These are phyloP conservation scores for Hypoxylon cercidicola DNA, from an alignment of 495 filamentous ascomycete genomes.

Conservation along the genomic window DNA sequence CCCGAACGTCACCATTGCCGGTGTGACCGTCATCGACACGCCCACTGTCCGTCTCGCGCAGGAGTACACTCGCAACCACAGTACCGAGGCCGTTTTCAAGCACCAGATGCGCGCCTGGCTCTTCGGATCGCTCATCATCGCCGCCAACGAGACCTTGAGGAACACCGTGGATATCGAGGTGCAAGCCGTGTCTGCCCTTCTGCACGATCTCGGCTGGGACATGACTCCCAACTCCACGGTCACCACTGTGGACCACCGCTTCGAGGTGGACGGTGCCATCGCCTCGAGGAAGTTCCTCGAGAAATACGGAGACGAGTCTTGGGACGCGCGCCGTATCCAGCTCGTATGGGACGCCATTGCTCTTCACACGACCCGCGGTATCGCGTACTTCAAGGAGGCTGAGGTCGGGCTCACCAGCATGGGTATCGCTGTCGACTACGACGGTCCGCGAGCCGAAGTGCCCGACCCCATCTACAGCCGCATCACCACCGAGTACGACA, in stretches of 20 bases:
- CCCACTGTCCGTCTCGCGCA: conserved; percentile 52
- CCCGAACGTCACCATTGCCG: conserved; percentile 38
- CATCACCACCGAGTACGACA: conserved; percentile 46
- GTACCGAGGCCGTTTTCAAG: conserved; percentile 51
- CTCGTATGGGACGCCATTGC: conserved; percentile 57
- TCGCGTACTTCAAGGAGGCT: conserved; percentile 53
- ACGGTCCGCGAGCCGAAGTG: conserved; percentile 42
- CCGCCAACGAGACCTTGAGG: conserved; percentile 48
- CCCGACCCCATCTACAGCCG: conserved; percentile 47
- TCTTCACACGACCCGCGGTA: conserved; percentile 51
- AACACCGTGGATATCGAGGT: conserved; percentile 55
- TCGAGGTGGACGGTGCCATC: conserved; percentile 59
- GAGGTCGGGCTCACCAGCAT: conserved; percentile 47
- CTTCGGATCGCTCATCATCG: conserved; percentile 51
- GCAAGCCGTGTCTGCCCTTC: conserved; percentile 58
- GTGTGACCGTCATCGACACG: conserved; percentile 54
- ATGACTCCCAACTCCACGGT: conserved; percentile 40
- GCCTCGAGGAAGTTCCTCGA: conserved; percentile 50
- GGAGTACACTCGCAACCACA: conserved; percentile 51
- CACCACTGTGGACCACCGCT: conserved; percentile 48
- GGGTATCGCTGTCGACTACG: conserved; percentile 58
- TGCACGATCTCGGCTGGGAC: conserved; percentile 68
- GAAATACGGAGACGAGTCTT: conserved; percentile 41
- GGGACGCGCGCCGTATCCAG: conserved; percentile 53
- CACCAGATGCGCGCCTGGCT: conserved; percentile 57